phyloP scores from a whole-genome alignment of 2,329 filamentous ascomycete genomes.

The Trichoderma lentiforme region DNA sequence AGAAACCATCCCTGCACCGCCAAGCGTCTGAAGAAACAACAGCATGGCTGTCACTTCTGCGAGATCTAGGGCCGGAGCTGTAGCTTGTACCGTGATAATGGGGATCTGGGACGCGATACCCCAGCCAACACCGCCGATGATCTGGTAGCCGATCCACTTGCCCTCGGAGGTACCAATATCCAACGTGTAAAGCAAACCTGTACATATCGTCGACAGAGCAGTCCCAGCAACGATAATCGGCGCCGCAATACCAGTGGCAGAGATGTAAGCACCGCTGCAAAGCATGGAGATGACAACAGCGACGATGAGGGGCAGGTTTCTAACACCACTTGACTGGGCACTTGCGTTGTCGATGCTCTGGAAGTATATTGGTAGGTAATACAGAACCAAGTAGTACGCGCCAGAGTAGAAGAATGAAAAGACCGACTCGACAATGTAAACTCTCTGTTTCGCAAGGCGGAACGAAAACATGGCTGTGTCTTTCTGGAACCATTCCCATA shows the following conservation, averaged over 20 bases:
- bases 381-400: neutral
- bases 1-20: neutral
- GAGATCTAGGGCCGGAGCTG: neutral
- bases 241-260: neutral
- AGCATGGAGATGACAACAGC: neutral
- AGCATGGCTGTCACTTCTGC: neutral
- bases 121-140: neutral
- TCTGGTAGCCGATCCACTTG: neutral
- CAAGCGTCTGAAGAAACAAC: neutral
- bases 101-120: neutral
- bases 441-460: neutral
- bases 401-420: neutral
- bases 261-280: neutral
- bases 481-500: neutral
- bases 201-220: neutral
- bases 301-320: neutral
- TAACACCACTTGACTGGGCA: neutral
- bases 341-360: neutral
- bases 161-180: neutral
- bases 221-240: neutral
- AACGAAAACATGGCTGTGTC: neutral
- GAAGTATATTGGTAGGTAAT: neutral
- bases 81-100: neutral
- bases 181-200: neutral
- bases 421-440: neutral